Percentiles rank a stretch among this genome's conserved stretches.
phyloP scores from a whole-genome alignment of 805 yeast species.

The Ogataea naganishii region DNA sequence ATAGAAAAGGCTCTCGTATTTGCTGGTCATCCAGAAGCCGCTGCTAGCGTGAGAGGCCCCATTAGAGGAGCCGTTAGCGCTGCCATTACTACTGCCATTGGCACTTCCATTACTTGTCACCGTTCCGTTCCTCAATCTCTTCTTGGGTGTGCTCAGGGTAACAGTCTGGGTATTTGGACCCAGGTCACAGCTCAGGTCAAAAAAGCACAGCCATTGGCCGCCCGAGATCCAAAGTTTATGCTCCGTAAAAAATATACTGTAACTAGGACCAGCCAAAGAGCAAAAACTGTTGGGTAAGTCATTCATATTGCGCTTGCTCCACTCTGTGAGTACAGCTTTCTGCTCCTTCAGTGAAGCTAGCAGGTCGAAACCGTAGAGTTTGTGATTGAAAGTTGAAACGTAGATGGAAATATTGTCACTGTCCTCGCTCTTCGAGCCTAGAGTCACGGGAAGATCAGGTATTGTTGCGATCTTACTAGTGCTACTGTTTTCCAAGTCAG shows the following conservation, averaged over 20 bases:
- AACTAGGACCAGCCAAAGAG: slow-evolving; percentile 54
- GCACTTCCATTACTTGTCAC: slow-evolving; percentile 5
- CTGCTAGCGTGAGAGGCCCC: too few relatives aligned
- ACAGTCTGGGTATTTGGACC: slow-evolving; percentile 34
- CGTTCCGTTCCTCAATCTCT: slow-evolving; percentile 24
- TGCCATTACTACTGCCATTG: slow-evolving; percentile 19
- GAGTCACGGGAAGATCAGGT: slow-evolving; percentile 47
- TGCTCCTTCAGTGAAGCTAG: slow-evolving; percentile 5
- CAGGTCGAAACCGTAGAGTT: slow-evolving; percentile 58
- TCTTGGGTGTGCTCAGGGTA: slow-evolving; percentile 19
- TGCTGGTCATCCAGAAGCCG: slow-evolving; percentile 68
- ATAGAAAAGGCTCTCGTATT: slow-evolving; percentile 63
- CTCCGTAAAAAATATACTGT: slow-evolving; percentile 50
- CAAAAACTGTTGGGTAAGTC: slow-evolving; percentile 59
- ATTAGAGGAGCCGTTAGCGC: too few relatives aligned
- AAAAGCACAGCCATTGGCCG: slow-evolving; percentile 66
- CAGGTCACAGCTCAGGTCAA: slow-evolving; percentile 54
- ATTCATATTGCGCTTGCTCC: slow-evolving; percentile 78
- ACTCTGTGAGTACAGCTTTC: slow-evolving; percentile 42
- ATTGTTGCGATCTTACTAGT: slow-evolving; percentile 46
- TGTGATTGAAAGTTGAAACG: slow-evolving; percentile 66
- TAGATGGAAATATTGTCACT: too few relatives aligned
- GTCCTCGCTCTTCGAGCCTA: slow-evolving; percentile 30
- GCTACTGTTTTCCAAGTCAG: slow-evolving; percentile 21
- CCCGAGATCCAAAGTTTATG: slow-evolving; percentile 81